Evolutionary conservation across 176 grass and related monocot species (phyloP).

Genomic region (Alloteropsis semialata): DNA sequence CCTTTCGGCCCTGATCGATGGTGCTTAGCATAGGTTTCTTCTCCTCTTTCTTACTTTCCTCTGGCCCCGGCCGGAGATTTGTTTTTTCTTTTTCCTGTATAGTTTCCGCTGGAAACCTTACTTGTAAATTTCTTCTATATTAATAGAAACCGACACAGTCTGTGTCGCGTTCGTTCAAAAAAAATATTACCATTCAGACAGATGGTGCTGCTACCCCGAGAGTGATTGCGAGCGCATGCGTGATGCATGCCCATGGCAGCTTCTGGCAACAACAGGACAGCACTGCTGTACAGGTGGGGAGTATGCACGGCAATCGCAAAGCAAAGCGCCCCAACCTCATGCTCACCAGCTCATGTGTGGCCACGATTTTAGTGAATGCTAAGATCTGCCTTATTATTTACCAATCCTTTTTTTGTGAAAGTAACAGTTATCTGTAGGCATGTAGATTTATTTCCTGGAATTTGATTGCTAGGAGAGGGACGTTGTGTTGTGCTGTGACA

Average conservation of each 20-base stretch:
- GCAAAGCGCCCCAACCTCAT: not conserved
- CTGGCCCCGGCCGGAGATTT: too few relatives aligned
- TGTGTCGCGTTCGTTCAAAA: too few relatives aligned
- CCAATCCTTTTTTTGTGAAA: not conserved
- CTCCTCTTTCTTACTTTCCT: too few relatives aligned
- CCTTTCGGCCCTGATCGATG: too few relatives aligned
- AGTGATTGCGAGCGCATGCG: not conserved
- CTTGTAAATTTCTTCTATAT: too few relatives aligned
- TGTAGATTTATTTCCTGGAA: not conserved
- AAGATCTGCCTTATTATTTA: not conserved
- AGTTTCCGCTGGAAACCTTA: too few relatives aligned
- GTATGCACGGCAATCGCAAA: constrained; percentile 28
- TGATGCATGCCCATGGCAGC: not conserved
- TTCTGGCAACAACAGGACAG: not conserved
- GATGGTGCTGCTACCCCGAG: not conserved
- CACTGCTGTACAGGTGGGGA: constrained; percentile 27
- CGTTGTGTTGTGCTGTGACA: not conserved
- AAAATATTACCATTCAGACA: constrained; percentile 12
- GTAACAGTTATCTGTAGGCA: not conserved
- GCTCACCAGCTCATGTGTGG: too few relatives aligned
- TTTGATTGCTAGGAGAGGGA: not conserved
- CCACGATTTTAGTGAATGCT: not conserved
- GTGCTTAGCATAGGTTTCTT: too few relatives aligned
- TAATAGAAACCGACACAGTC: too few relatives aligned
- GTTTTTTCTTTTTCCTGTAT: too few relatives aligned